phyloP scores from a whole-genome alignment of 2,329 filamentous ascomycete genomes.

The Pezicula carpinea region DNA sequence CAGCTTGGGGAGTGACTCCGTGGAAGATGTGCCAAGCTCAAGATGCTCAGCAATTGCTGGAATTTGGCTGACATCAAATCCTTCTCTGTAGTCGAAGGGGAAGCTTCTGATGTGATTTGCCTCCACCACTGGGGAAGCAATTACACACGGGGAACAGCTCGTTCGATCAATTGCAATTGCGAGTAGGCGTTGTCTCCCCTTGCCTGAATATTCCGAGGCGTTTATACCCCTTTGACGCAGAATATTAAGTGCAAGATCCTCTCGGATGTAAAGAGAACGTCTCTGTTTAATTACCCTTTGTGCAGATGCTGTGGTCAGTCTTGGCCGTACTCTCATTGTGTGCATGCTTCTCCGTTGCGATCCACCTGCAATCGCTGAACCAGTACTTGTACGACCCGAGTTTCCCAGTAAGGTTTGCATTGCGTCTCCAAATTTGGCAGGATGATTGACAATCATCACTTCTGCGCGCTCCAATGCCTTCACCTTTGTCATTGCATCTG shows the following conservation, averaged over 20 bases:
- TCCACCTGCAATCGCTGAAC: conserved; percentile 26
- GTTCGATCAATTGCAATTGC: conserved; percentile 63
- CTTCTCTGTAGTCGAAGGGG: conserved; percentile 54
- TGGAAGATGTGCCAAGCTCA: conserved; percentile 37
- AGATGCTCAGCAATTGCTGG: conserved; percentile 44
- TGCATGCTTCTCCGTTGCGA: conserved; percentile 49
- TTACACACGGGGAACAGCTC: conserved; percentile 56
- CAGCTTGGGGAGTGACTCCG: conserved; percentile 41
- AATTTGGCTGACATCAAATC: conserved; percentile 39
- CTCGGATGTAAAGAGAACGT: conserved; percentile 50
- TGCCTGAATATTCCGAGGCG: conserved; percentile 32
- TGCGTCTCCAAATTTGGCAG: conserved; percentile 66
- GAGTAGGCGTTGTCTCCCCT: conserved; percentile 43
- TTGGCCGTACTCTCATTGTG: conserved; percentile 32
- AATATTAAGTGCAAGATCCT: conserved; percentile 49
- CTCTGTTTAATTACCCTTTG: conserved; percentile 30
- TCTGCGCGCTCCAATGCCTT: conserved; percentile 61
- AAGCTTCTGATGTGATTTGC: conserved; percentile 46
- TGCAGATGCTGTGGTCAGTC: not conserved
- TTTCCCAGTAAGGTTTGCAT: conserved; percentile 56
- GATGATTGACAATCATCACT: conserved; percentile 68
- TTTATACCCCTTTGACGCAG: conserved; percentile 46
- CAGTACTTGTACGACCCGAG: conserved; percentile 33
- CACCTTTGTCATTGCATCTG: conserved; percentile 60
- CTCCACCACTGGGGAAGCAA: conserved; percentile 44